A percentile compares a stretch with the other conserved stretches of the same genome.
These are phyloP conservation scores for Cordyceps farinosa DNA, from an alignment of 2,329 filamentous ascomycete species.

Conservation along the genomic window DNA sequence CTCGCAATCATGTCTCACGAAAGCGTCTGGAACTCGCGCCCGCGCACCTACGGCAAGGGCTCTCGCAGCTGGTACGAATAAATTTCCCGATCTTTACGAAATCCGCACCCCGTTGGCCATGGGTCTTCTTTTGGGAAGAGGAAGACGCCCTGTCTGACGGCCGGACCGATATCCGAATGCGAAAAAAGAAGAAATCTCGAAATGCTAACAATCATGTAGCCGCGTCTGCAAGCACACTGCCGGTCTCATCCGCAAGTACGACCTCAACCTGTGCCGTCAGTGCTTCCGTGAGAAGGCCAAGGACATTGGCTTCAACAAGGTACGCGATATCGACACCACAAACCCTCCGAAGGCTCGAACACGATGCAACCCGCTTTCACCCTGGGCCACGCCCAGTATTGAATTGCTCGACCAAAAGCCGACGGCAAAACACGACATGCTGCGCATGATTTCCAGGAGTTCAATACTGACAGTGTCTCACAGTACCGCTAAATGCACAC, in stretches of 20 bases:
- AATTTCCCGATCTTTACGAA: constrained; percentile 4
- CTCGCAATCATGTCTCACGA: constrained; percentile 67
- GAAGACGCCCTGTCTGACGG: background rate
- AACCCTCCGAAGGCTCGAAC: background rate
- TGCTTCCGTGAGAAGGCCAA: constrained; percentile 72
- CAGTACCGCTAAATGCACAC: constrained; percentile 37
- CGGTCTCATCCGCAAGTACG: constrained; percentile 99
- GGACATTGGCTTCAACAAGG: constrained; percentile 73
- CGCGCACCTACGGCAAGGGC: constrained; percentile 96
- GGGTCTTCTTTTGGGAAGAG: background rate
- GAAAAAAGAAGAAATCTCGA: background rate
- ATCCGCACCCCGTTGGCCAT: background rate
- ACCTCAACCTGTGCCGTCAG: constrained; percentile 82
- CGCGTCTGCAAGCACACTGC: constrained; percentile 84
- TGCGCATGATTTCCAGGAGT: constrained; percentile 13
- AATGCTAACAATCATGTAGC: constrained; percentile 41
- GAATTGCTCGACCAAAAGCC: background rate
- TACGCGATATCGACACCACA: constrained; percentile 32
- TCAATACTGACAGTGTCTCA: constrained; percentile 21
- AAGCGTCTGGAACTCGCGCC: constrained; percentile 98
- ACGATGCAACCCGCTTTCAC: background rate
- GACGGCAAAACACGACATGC: background rate
- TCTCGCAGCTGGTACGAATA: constrained; percentile 78
- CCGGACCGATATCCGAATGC: constrained; percentile 1
- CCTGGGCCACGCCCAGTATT: background rate